phyloP scores from a whole-genome alignment of 2,329 filamentous ascomycete species.

The Diplodia seriata region DNA sequence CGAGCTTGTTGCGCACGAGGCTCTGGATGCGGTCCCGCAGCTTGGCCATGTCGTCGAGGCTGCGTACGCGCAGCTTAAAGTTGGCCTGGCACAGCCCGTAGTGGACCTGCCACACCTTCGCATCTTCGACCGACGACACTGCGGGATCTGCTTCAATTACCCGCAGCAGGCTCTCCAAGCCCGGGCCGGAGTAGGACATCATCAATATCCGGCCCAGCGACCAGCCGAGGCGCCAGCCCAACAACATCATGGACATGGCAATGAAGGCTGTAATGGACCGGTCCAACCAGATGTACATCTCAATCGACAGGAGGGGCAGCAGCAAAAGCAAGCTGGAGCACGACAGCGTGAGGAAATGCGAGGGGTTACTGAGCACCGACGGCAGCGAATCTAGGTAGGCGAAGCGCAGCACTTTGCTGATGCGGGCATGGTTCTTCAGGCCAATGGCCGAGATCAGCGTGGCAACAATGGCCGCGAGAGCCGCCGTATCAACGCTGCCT shows the following conservation, averaged over 20 bases:
- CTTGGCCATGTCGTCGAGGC: conserved; percentile 69
- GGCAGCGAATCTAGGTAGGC: conserved; percentile 78
- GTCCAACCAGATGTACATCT: conserved; percentile 85
- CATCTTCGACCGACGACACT: conserved; percentile 82
- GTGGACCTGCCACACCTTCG: conserved; percentile 98
- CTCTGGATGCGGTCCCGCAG: conserved; percentile 78
- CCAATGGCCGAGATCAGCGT: conserved; percentile 87
- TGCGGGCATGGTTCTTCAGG: conserved; percentile 87
- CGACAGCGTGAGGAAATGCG: conserved; percentile 90
- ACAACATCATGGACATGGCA: conserved; percentile 83
- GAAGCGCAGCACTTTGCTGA: conserved; percentile 89
- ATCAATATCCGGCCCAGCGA: conserved; percentile 92
- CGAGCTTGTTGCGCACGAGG: conserved; percentile 83
- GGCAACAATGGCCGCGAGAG: conserved; percentile 79
- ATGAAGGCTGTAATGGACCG: conserved; percentile 80
- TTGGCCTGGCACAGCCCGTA: conserved; percentile 97
- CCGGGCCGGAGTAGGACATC: conserved; percentile 77
- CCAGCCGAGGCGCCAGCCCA: conserved; percentile 83
- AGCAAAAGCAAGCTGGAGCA: conserved; percentile 82
- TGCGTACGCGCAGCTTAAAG: conserved; percentile 76
- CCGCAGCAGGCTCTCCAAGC: conserved; percentile 71
- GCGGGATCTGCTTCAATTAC: conserved; percentile 83
- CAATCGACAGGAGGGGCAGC: conserved; percentile 79
- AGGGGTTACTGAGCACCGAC: conserved; percentile 89
- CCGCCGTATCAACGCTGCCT: conserved; percentile 81